A percentile compares a stretch with the other conserved stretches of the same genome.
Evolutionary conservation across 176 grass and related monocot genomes (phyloP).

Genomic region (Musa troglodytarum): DNA sequence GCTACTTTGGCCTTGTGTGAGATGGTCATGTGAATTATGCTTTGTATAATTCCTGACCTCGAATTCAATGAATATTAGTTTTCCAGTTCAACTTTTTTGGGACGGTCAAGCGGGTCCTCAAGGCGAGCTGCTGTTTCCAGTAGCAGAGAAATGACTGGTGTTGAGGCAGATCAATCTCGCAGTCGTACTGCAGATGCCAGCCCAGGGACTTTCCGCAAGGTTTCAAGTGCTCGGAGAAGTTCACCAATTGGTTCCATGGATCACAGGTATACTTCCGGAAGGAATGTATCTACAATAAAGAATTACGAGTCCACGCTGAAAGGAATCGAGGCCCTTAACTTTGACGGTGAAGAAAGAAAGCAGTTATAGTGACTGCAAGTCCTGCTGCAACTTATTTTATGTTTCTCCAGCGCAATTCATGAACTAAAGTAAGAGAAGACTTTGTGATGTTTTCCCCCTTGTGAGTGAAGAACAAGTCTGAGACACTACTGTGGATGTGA

Average conservation of each 20-base stretch:
- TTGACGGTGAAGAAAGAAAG: conserved; percentile 51
- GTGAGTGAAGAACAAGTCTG: too few relatives aligned
- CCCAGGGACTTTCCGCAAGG: conserved; percentile 53
- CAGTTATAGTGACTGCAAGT: conserved; percentile 20
- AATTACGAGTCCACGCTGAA: conserved; percentile 74
- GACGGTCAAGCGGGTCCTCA: conserved; percentile 73
- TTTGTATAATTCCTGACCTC: conserved; percentile 21
- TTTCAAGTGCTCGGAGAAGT: conserved; percentile 54
- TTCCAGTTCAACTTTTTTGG: conserved; percentile 50
- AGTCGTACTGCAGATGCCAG: conserved; percentile 50
- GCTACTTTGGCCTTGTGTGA: too few relatives aligned
- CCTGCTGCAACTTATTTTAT: background rate
- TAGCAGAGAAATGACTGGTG: conserved; percentile 37
- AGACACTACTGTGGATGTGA: background rate
- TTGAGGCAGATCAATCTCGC: conserved; percentile 46
- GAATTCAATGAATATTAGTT: conserved; percentile 31
- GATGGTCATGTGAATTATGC: background rate
- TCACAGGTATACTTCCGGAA: conserved; percentile 46
- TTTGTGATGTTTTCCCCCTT: background rate
- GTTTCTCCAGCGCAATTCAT: background rate
- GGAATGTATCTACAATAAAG: conserved; percentile 48
- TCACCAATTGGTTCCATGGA: conserved; percentile 47
- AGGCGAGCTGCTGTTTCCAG: conserved; percentile 62
- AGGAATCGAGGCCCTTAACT: conserved; percentile 82
- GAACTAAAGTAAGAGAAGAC: background rate